Base-by-base conservation (phyloP, 192 early-diverging fungal species). In the Gigaspora rosea region DNA sequence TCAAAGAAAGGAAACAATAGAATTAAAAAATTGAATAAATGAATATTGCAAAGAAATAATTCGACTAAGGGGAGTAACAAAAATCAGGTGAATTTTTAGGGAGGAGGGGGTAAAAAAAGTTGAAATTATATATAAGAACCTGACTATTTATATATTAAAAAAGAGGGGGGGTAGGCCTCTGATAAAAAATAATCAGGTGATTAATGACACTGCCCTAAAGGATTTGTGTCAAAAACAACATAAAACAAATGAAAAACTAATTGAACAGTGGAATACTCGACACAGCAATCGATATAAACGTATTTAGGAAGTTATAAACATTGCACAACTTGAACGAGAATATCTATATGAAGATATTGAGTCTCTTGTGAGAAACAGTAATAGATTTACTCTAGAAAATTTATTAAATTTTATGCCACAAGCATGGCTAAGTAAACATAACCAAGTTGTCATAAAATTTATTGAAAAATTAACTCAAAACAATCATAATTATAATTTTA, bases 401-500 rank as follows among this genome's bases (percentile, higher is more conserved):
- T 5, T 66, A 33, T 33, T 66, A 22, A 35, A 35, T 22, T 69
- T 50, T 70, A 70, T 18, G 6, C 48, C 46, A 11, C 15, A 70
- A n/a, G 2, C 6, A 1, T 70, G 67, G 67, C n/a, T 70, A 49
- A 22, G n/a, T 51, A 50, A 20, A 70, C 46, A 48, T 50, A 70
- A 70, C 20, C 67, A 70, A 70, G 67, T 70, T 70, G 18, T 69
- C 7, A 47, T 69, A 18, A 69, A 49, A 20, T 69, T 69, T 49
- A 69, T 69, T 69, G 67, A 69, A 69, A 69, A 10, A 49, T 33
- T 69, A 51, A 69, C 49, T 49, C n/a, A 69, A 4, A 69, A n/a
- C n/a, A n/a, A n/a, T n/a, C n/a, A n/a, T n/a, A n/a, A n/a, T n/a
- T n/a, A 69, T 69, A 27, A 46, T 69, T 49, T 16, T 4, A 22